phyloP scores from a whole-genome alignment of 345 rosid genomes.

The Bretschneidera sinensis region DNA sequence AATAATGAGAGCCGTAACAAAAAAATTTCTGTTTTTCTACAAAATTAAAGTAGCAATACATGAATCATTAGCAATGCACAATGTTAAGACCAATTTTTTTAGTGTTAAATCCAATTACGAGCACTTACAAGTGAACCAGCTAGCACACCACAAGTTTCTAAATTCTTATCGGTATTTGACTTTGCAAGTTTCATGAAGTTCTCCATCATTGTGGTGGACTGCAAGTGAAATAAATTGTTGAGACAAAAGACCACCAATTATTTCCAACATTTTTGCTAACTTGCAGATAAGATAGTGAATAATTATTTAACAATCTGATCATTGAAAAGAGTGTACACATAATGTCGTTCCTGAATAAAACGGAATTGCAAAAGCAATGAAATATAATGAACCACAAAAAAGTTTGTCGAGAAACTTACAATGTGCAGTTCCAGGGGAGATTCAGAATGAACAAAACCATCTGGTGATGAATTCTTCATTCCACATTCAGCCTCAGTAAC shows the following conservation, averaged over 20 bases:
- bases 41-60: slow-evolving; percentile 17
- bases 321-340: too few species aligned
- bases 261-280: not conserved
- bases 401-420: slow-evolving; percentile 43
- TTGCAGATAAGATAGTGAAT: not conserved
- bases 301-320: too few species aligned
- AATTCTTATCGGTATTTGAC: slow-evolving; percentile 72
- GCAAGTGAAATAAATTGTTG: slow-evolving; percentile 28
- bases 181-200: slow-evolving; percentile 92
- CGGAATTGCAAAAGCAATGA: slow-evolving; percentile 11
- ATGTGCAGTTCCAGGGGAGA: slow-evolving; percentile 86
- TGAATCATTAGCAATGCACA: slow-evolving; percentile 19
- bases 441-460: slow-evolving; percentile 49
- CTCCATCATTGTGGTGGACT: slow-evolving; percentile 93
- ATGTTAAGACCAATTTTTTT: slow-evolving; percentile 1
- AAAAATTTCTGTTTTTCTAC: slow-evolving; percentile 90
- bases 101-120: not conserved
- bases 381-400: not conserved
- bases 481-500: slow-evolving; percentile 37
- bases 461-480: slow-evolving; percentile 48
- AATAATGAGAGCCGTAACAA: slow-evolving; percentile 84
- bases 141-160: slow-evolving; percentile 97
- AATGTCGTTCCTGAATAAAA: too few species aligned
- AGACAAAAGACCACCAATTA: slow-evolving; percentile 3
- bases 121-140: slow-evolving; percentile 91